Evolutionary conservation across 1,139 yeast species (phyloP).

Genomic region (Wickerhamiella infanticola): DNA sequence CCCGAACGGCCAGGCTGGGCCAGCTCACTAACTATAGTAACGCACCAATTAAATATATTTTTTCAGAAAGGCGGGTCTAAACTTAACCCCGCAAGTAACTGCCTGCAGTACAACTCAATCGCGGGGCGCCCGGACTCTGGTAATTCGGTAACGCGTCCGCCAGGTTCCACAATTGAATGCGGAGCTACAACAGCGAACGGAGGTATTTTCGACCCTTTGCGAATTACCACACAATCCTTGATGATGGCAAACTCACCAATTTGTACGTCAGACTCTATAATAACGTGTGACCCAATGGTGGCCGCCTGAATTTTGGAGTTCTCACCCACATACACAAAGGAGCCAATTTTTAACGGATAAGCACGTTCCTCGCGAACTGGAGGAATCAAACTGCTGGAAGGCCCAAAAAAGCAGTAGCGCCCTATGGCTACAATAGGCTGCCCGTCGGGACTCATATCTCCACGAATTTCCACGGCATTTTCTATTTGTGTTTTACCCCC

Average conservation of each 20-base stretch:
- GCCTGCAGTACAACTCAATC: slow-evolving; percentile 22
- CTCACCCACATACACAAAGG: slow-evolving; percentile 39
- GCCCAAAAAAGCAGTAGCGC: slow-evolving; percentile 28
- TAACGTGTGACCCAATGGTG: slow-evolving; percentile 30
- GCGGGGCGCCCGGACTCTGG: slow-evolving; percentile 25
- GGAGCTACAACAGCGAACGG: slow-evolving; percentile 46
- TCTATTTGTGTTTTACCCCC: slow-evolving; percentile 33
- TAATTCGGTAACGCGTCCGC: slow-evolving; percentile 12
- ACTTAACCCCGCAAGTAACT: slow-evolving; percentile 19
- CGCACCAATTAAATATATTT: background rate
- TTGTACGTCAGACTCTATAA: slow-evolving; percentile 42
- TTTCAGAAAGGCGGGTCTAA: slow-evolving; percentile 2
- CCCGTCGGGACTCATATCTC: slow-evolving; percentile 27
- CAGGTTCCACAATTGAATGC: slow-evolving; percentile 31
- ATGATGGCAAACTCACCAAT: slow-evolving; percentile 40
- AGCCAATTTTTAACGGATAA: slow-evolving; percentile 37
- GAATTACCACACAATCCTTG: slow-evolving; percentile 46
- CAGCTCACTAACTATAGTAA: too few species aligned
- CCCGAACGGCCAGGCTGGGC: too few species aligned
- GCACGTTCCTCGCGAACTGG: slow-evolving; percentile 8
- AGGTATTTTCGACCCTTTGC: slow-evolving; percentile 36
- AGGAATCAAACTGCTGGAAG: slow-evolving; percentile 8
- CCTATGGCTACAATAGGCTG: slow-evolving; percentile 38
- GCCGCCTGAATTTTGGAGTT: slow-evolving; percentile 29
- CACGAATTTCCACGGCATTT: slow-evolving; percentile 26